Conservation (phyloP, 371 early-diverging fungal genomes). For the Fennellomyces sp. region DNA sequence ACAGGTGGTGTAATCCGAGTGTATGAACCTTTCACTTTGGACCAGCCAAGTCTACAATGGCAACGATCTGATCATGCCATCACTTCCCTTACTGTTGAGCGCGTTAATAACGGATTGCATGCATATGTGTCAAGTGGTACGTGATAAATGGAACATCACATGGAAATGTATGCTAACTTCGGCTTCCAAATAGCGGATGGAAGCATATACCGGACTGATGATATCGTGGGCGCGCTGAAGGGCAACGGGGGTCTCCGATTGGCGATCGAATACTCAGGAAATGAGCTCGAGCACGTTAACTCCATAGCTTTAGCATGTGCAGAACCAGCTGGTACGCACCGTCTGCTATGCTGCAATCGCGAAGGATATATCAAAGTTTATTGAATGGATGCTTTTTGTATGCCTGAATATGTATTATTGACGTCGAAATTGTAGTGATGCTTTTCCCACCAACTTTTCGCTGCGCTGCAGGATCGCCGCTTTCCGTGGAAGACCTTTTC, state of each 20-base stretch:
- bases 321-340: conserved; percentile 12
- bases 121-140: conserved; percentile 36
- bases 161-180: neutral
- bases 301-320: conserved; percentile 18
- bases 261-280: conserved; percentile 38
- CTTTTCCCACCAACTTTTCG: conserved; percentile 33
- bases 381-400: conserved; percentile 21
- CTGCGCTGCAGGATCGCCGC: conserved; percentile 39
- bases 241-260: neutral
- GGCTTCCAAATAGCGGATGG: conserved; percentile 39
- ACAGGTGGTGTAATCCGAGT: conserved; percentile 22
- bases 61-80: conserved; percentile 33
- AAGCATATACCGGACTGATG: conserved; percentile 36
- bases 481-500: conserved; percentile 34
- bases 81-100: conserved; percentile 22
- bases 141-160: neutral
- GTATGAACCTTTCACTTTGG: neutral
- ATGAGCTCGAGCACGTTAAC: conserved; percentile 36
- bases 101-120: conserved; percentile 25
- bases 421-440: conserved; percentile 39
- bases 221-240: conserved; percentile 14
- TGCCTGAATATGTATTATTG: conserved; percentile 13
- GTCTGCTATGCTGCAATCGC: conserved; percentile 31
- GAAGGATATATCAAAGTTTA: conserved; percentile 41
- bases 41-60: conserved; percentile 22